These are phyloP conservation scores for Pseudogymnoascus sp. DNA, from an alignment of 2,329 filamentous ascomycete genomes.

Conservation along the genomic window DNA sequence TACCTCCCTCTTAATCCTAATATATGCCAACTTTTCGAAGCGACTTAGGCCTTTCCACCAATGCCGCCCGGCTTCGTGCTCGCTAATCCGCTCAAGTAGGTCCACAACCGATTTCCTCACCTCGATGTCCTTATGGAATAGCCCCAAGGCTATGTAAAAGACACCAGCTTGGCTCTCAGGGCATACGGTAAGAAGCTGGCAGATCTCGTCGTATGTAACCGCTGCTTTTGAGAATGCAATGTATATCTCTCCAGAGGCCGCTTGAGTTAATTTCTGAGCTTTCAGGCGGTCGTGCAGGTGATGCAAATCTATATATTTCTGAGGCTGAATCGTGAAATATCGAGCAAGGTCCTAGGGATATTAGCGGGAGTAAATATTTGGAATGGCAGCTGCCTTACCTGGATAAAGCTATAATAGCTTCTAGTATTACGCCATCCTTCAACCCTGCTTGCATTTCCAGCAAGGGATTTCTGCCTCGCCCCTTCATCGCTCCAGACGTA, in stretches of 20 bases:
- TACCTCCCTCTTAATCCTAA: constrained; percentile 63
- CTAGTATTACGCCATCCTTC: constrained; percentile 95
- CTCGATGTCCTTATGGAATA: constrained; percentile 81
- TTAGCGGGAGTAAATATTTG: not conserved
- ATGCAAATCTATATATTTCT: constrained; percentile 77
- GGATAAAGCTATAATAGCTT: constrained; percentile 92
- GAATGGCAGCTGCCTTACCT: constrained; percentile 43
- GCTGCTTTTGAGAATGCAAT: constrained; percentile 68
- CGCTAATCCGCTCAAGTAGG: constrained; percentile 70
- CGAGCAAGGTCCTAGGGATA: not conserved
- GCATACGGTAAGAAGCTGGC: constrained; percentile 71
- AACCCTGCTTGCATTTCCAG: constrained; percentile 84
- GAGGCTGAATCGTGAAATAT: constrained; percentile 10
- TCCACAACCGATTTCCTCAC: constrained; percentile 72
- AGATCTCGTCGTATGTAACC: constrained; percentile 76
- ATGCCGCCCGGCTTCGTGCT: constrained; percentile 84
- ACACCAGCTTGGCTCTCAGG: constrained; percentile 81
- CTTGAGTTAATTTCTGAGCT: constrained; percentile 66
- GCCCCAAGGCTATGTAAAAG: constrained; percentile 81
- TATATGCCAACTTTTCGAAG: constrained; percentile 82
- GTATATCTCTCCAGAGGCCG: constrained; percentile 78
- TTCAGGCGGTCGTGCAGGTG: constrained; percentile 90
- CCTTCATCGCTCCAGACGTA: constrained; percentile 89
- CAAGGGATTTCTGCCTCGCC: constrained; percentile 74
- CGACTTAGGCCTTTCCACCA: constrained; percentile 83